Evolutionary conservation across 805 yeast genomes (phyloP), one percentile per base, ranked within the genome.

Genomic region (Pichia membranifaciens): DNA sequence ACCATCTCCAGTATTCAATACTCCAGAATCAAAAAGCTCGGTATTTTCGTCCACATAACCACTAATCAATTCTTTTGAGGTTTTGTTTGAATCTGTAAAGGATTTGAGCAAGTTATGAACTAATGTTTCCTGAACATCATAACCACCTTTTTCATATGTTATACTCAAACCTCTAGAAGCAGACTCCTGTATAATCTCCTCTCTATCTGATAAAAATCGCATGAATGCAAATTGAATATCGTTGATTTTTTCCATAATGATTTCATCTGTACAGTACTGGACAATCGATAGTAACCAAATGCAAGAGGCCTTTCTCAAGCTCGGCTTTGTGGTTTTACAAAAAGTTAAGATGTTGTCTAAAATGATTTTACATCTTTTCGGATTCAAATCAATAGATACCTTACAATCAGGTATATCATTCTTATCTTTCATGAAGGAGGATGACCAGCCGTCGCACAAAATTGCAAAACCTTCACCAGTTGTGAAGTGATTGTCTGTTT

Each of bases 111-210:
- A 70, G 17, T 84, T 80, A 56, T 80, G 82, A 1, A 90, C 86
- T 59, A 91, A 70, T 0, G 77, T 75, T 45, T 87, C 93, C 57
- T 82, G 81, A 53, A 85, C 66, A 8, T 80, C 83, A 5, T 60
- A 48, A 54, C 80, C 81, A 15, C 96, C 95, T 52, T 78, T 65
- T 50, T 90, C 96, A 58, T 86, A 91, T 4, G 89, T 75, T 16
- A 90, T 68, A 53, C 90, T 79, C 44, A 91, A 71, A 3, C 97
- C 99, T 54, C 95, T 73, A 0, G 96, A 81, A 0, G 98, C 96
- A 12, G 93, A 77, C 51, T 91, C 97, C 59, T 91, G 97, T n/a
- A 89, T 72, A 17, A 89, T 65, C 28, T 90, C 96, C 60, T 91
- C 96, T 44, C 82, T 70, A 52, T 85, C 93, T 0, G 87, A 81